Evolutionary conservation across 2,329 filamentous ascomycete genomes (phyloP), one percentile per base, ranked within the genome.

Genomic region (Byssothecium circinans): DNA sequence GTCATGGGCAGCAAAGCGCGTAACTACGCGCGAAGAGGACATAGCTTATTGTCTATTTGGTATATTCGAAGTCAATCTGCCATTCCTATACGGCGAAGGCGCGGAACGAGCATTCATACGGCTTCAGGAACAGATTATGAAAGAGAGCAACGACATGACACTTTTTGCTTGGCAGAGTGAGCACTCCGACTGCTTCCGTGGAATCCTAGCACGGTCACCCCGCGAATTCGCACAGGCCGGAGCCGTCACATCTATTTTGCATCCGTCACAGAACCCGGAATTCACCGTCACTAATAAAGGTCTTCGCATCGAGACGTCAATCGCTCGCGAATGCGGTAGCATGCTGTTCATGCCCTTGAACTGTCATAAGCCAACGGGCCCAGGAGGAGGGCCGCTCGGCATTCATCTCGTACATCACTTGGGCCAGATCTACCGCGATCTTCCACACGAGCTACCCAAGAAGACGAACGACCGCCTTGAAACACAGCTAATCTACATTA

Each of bases 31-130:
- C 14, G 35, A 36, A 8, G 60, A 63, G 35, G 61, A 64, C 19
- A 48, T 45, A 14, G 57, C 55, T 1, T 64, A 63, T 33, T 62
- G 46, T n/a, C 41, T 64, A 8, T 29, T 63, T 18, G 61, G 60
- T 2, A 47, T 63, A 4, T 59, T 63, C 30, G 43, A 48, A 18
- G 39, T 61, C 30, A 47, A 59, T 23, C 52, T 56, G 37, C 49
- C 56, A 4, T n/a, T 57, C 12, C 34, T 57, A 1, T 59, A 61
- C 33, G 54, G 58, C 3, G 56, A 59, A 39, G 60, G 47, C 2
- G 35, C 30, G 1, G 32, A 33, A 11, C 44, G 34, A 8, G 54
- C 54, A 1, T 57, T 54, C 18, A 36, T 33, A 2, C n/a, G 51
- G 2, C 40, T 57, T 2, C 54, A 57, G 19, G 44, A 52, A 22